phyloP scores from a whole-genome alignment of 805 yeast genomes.

The Cyberlindnera meyerae region DNA sequence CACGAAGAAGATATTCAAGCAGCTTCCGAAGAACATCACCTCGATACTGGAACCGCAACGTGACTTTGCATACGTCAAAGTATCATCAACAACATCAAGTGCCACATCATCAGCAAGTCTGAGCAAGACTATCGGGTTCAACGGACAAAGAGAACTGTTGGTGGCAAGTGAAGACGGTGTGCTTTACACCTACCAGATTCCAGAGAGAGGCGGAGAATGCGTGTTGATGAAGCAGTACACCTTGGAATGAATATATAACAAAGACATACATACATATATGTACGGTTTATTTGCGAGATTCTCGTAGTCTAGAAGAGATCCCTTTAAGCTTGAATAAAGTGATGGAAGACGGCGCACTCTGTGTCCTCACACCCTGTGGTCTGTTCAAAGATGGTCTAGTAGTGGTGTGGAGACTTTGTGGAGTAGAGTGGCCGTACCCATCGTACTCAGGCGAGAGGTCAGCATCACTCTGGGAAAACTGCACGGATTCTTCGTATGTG shows the following conservation, averaged over 20 bases:
- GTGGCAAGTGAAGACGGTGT: conserved; percentile 39
- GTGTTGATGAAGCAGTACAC: conserved; percentile 50
- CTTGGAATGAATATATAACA: conserved; percentile 9
- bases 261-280: too few relatives aligned
- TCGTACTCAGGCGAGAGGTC: conserved; percentile 57
- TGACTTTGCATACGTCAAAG: conserved; percentile 56
- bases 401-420: conserved; percentile 1
- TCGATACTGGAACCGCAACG: conserved; percentile 62
- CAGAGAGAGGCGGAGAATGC: conserved; percentile 64
- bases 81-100: conserved; percentile 23
- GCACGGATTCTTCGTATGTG: conserved; percentile 64
- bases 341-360: conserved; percentile 1
- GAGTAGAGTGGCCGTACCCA: too few relatives aligned
- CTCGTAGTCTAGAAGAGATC: too few relatives aligned
- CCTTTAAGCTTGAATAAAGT: conserved; percentile 6
- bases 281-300: too few relatives aligned
- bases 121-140: conserved; percentile 18
- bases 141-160: conserved; percentile 14
- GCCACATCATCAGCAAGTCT: too few relatives aligned
- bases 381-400: too few relatives aligned
- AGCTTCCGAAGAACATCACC: conserved; percentile 29
- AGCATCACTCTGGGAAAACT: conserved; percentile 31
- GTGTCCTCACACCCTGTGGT: background rate
- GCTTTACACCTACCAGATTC: conserved; percentile 50
- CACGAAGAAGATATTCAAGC: conserved; percentile 24